Conservation (phyloP, 768 basidiomycete species). For the Russula earlei region DNA sequence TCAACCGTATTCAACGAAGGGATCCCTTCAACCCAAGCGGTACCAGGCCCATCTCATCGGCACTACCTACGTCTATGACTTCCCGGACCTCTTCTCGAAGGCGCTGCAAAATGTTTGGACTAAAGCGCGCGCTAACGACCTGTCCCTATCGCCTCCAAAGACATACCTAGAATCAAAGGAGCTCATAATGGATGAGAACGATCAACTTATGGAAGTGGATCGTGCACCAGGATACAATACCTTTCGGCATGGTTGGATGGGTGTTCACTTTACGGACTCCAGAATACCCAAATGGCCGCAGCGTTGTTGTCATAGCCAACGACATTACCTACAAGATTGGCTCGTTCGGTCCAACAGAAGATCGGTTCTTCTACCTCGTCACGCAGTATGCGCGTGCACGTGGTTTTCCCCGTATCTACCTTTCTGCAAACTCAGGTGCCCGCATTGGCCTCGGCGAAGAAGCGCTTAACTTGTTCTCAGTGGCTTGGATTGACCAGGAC, state of each 20-base stretch:
- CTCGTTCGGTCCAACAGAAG: constrained; percentile 92
- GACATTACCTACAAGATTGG: constrained; percentile 99
- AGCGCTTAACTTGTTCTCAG: constrained; percentile 75
- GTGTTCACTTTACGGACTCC: constrained; percentile 87
- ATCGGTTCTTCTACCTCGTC: constrained; percentile 93
- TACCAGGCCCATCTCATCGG: constrained; percentile 98
- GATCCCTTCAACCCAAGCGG: constrained; percentile 95
- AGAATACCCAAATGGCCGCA: constrained; percentile 84
- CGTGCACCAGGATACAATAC: constrained; percentile 89
- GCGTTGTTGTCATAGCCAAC: constrained; percentile 85
- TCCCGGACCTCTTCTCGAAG: constrained; percentile 98
- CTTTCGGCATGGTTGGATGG: constrained; percentile 98
- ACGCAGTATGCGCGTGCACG: constrained; percentile 85
- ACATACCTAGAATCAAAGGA: constrained; percentile 77
- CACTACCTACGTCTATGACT: constrained; percentile 98
- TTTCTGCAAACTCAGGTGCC: constrained; percentile 98
- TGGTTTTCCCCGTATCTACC: constrained; percentile 91
- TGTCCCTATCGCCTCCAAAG: constrained; percentile 66
- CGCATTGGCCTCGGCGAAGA: constrained; percentile 95
- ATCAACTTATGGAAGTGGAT: constrained; percentile 82
- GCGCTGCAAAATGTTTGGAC: constrained; percentile 91
- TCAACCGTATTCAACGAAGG: constrained; percentile 91
- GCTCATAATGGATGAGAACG: constrained; percentile 89
- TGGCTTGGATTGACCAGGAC: constrained; percentile 75
- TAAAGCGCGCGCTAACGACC: constrained; percentile 52